Percentiles rank a stretch among this genome's conserved stretches.
Evolutionary conservation across 2,329 filamentous ascomycete species (phyloP).

Genomic region (Colletotrichum ledebouriae): DNA sequence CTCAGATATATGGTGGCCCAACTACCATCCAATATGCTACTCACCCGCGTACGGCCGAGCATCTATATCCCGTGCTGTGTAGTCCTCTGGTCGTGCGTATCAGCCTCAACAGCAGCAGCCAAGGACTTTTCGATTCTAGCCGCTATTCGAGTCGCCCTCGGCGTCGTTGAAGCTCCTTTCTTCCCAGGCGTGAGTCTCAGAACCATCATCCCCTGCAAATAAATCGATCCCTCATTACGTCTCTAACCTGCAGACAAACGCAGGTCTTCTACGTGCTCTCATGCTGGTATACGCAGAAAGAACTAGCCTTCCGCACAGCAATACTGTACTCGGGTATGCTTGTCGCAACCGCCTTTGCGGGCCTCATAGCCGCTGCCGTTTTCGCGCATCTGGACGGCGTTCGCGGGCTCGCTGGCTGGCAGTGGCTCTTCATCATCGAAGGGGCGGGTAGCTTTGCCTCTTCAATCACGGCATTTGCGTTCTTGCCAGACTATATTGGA

Average conservation of each 20-base stretch:
- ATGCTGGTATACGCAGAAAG: constrained; percentile 41
- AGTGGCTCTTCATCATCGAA: constrained; percentile 78
- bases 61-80: constrained; percentile 45
- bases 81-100: constrained; percentile 40
- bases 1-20: constrained; percentile 44
- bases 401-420: constrained; percentile 71
- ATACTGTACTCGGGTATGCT: constrained; percentile 42
- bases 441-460: constrained; percentile 57
- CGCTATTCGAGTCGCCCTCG: constrained; percentile 32
- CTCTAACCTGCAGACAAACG: constrained; percentile 46
- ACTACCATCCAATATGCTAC: constrained; percentile 45
- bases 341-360: constrained; percentile 55
- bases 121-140: constrained; percentile 32
- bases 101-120: constrained; percentile 39
- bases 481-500: constrained; percentile 46
- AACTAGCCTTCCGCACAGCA: constrained; percentile 37
- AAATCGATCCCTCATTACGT: no score
- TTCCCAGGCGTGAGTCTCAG: constrained; percentile 35
- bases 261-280: constrained; percentile 44
- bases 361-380: constrained; percentile 59
- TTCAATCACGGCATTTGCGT: constrained; percentile 43
- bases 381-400: constrained; percentile 60
- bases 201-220: neutral
- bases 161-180: constrained; percentile 39
- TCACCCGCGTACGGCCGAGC: constrained; percentile 43